phyloP scores from a whole-genome alignment of 2,329 filamentous ascomycete species.

The Penicillium nordicum region DNA sequence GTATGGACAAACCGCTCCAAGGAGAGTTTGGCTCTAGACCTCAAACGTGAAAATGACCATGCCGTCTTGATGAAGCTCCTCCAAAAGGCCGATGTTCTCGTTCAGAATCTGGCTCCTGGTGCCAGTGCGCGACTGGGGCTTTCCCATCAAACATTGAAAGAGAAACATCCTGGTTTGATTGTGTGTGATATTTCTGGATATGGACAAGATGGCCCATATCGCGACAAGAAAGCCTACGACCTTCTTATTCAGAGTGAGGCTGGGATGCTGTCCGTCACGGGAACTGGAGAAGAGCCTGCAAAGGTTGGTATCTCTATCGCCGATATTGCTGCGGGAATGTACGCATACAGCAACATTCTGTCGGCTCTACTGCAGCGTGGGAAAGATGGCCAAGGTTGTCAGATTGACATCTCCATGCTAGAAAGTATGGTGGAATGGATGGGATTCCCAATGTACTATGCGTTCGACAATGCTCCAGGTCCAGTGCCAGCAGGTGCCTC shows the following conservation, averaged over 20 bases:
- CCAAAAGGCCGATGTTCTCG: conserved; percentile 49
- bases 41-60: conserved; percentile 47
- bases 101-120: conserved; percentile 54
- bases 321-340: conserved; percentile 54
- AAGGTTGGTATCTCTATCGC: conserved; percentile 56
- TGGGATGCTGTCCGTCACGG: conserved; percentile 52
- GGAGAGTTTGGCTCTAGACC: conserved; percentile 51
- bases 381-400: conserved; percentile 49
- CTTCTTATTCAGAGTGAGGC: conserved; percentile 55
- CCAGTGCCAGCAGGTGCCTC: conserved; percentile 50
- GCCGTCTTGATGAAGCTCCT: conserved; percentile 45
- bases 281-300: conserved; percentile 43
- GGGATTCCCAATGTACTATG: conserved; percentile 56
- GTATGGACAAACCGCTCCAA: conserved; percentile 57
- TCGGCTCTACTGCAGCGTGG: conserved; percentile 49
- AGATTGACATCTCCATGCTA: conserved; percentile 57
- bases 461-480: conserved; percentile 45
- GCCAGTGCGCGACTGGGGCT: conserved; percentile 49
- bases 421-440: conserved; percentile 60
- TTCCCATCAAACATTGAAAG: conserved; percentile 44
- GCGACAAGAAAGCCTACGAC: conserved; percentile 56
- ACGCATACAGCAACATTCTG: conserved; percentile 52
- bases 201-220: conserved; percentile 51
- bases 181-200: conserved; percentile 56
- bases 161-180: conserved; percentile 47